Conservation (phyloP, 805 yeast genomes). For the Vanderwaltozyma polyspora region DNA sequence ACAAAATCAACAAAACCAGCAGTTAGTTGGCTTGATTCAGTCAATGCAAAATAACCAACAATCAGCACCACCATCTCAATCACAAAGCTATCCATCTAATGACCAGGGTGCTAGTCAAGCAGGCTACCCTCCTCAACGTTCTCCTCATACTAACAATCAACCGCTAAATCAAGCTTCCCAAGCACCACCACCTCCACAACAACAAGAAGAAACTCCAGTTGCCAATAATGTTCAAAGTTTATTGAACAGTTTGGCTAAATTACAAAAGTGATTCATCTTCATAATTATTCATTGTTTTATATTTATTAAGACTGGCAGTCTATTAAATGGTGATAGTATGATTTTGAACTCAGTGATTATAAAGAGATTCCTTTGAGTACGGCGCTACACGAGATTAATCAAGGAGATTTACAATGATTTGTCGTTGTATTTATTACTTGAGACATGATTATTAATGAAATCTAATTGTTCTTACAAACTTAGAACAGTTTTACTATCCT, state of each 20-base stretch:
- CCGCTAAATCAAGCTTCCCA: conserved; percentile 8
- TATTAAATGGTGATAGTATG: no score
- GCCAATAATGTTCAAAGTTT: conserved; percentile 29
- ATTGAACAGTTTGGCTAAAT: conserved; percentile 29
- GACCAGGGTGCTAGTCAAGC: conserved; percentile 1
- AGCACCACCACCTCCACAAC: conserved; percentile 8
- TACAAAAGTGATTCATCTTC: conserved; percentile 26
- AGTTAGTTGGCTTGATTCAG: conserved; percentile 23
- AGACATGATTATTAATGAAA: no score
- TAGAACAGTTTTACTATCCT: no score
- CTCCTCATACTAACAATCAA: conserved; percentile 3
- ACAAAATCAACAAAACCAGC: conserved; percentile 20
- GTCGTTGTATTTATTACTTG: no score
- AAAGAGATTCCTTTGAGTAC: no score
- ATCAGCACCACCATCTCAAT: conserved; percentile 11
- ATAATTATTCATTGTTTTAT: no score
- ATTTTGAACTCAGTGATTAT: no score
- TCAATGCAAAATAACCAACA: conserved; percentile 23
- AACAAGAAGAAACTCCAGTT: conserved; percentile 16
- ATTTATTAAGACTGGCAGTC: no score
- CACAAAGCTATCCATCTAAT: conserved; percentile 3
- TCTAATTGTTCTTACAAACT: no score
- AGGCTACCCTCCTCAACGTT: conserved; percentile 9
- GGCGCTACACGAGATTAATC: no score
- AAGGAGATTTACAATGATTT: no score